A percentile compares a stretch with the other conserved stretches of the same genome.
phyloP scores from a whole-genome alignment of 352 stramenopile species.

The Globisporangium cederbergense region DNA sequence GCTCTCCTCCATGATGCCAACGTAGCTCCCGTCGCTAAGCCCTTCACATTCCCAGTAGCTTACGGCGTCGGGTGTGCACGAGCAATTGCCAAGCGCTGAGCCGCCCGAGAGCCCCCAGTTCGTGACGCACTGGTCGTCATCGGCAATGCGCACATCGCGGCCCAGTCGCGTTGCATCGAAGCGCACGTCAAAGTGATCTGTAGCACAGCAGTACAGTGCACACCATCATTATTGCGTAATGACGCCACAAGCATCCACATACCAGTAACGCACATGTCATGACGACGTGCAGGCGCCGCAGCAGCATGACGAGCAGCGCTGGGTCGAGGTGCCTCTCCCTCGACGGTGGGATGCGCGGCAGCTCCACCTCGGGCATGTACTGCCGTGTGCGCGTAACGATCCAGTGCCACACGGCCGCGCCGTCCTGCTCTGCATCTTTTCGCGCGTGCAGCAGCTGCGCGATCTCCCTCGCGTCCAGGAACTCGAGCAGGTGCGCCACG shows the following conservation, averaged over 20 bases:
- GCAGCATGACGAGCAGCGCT: conserved; percentile 34
- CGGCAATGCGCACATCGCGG: conserved; percentile 40
- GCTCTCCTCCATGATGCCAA: conserved; percentile 36
- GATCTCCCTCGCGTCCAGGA: conserved; percentile 37
- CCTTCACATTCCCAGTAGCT: conserved; percentile 73
- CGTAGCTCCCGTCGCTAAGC: conserved; percentile 58
- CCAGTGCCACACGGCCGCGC: conserved; percentile 40
- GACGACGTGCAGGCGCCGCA: conserved; percentile 47
- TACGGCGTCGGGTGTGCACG: conserved; percentile 31
- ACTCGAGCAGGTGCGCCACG: conserved; percentile 45
- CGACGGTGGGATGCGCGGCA: conserved; percentile 25
- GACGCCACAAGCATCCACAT: not conserved
- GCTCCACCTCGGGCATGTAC: conserved; percentile 21
- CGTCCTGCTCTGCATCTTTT: conserved; percentile 24
- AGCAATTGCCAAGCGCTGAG: conserved; percentile 51
- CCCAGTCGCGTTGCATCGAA: conserved; percentile 41
- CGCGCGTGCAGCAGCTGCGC: conserved; percentile 31
- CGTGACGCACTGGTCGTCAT: conserved; percentile 32
- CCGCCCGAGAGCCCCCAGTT: conserved; percentile 40
- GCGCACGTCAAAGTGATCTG: conserved; percentile 47
- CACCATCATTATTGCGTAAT: not conserved
- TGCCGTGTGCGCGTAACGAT: conserved; percentile 27
- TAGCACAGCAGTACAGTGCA: not conserved
- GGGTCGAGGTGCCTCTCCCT: conserved; percentile 25
- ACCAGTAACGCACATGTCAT: conserved; percentile 38